Evolutionary conservation across 202 grass and related monocot genomes (phyloP), one percentile per base, ranked within the genome.

Genomic region (Eragrostis tef): DNA sequence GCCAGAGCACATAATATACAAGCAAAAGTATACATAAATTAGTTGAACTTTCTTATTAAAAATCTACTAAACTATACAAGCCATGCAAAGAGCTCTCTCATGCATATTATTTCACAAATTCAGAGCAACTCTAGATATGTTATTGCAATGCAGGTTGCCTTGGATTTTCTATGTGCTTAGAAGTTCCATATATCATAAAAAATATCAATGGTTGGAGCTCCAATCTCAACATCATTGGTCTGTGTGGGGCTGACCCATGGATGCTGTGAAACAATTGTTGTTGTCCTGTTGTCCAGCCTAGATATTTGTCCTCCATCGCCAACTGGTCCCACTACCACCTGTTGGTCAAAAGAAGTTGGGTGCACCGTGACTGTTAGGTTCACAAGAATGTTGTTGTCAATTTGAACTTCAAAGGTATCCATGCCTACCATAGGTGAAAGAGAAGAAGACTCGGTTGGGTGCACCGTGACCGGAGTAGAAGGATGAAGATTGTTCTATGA

Each of bases 171-270:
- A n/a, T n/a, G n/a, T n/a, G n/a, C n/a, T n/a, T n/a, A n/a, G n/a
- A n/a, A n/a, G n/a, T n/a, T n/a, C n/a, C n/a, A n/a, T n/a, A n/a
- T n/a, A n/a, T n/a, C n/a, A n/a, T n/a, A n/a, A n/a, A n/a, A n/a
- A n/a, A n/a, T n/a, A n/a, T n/a, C n/a, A n/a, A n/a, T n/a, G n/a
- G n/a, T n/a, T n/a, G n/a, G n/a, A n/a, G n/a, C n/a, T n/a, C n/a
- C n/a, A n/a, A 97, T 97, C 59, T 94, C 80, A 6, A 26, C 10
- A 5, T 34, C 20, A 6, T 78, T 81, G 75, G 84, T 81, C 3
- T 84, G 65, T 0, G 74, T 59, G 11, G 84, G 59, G 61, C 67
- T 89, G 31, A 81, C 25, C 7, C 72, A 79, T 0, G 87, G 52
- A 9, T 90, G 84, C 10, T 51, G 84, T 3, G 78, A 91, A 19